A percentile compares a stretch with the other conserved stretches of the same genome.
These are phyloP conservation scores for Dryadomyces quercivorus DNA, from an alignment of 2,329 filamentous ascomycete genomes.

Conservation along the genomic window DNA sequence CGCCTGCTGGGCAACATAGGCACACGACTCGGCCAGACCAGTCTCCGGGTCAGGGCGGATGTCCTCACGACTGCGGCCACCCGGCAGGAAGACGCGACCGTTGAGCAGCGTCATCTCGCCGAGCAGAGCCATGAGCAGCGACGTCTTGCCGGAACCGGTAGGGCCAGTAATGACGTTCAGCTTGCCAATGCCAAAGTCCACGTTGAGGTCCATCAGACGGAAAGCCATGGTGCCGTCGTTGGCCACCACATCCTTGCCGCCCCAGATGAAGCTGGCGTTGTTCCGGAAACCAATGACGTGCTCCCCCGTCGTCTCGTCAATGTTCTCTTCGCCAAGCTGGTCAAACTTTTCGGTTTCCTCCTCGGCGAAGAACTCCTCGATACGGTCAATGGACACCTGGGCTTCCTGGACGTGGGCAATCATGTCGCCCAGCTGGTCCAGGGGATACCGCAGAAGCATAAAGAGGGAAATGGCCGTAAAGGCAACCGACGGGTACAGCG, in stretches of 20 bases:
- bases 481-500: slow-evolving; percentile 79
- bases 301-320: slow-evolving; percentile 56
- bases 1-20: slow-evolving; percentile 92
- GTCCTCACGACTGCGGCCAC: slow-evolving; percentile 75
- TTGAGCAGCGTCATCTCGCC: slow-evolving; percentile 87
- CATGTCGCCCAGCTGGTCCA: slow-evolving; percentile 97
- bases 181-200: slow-evolving; percentile 74
- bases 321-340: slow-evolving; percentile 61
- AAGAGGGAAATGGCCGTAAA: slow-evolving; percentile 96
- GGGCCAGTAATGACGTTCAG: slow-evolving; percentile 89
- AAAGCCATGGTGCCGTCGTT: slow-evolving; percentile 62
- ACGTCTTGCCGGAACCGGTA: slow-evolving; percentile 92
- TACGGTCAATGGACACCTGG: slow-evolving; percentile 91
- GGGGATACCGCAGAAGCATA: slow-evolving; percentile 78
- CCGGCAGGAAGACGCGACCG: slow-evolving; percentile 74
- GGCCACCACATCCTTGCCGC: slow-evolving; percentile 48
- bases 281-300: slow-evolving; percentile 73
- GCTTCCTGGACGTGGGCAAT: slow-evolving; percentile 95
- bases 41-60: slow-evolving; percentile 71
- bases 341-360: slow-evolving; percentile 93
- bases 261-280: slow-evolving; percentile 76
- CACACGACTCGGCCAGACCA: slow-evolving; percentile 78
- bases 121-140: slow-evolving; percentile 85
- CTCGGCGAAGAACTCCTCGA: slow-evolving; percentile 86
- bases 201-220: slow-evolving; percentile 68